These are phyloP conservation scores for Mycena kentingensis DNA, from an alignment of 768 basidiomycete genomes.

Conservation along the genomic window DNA sequence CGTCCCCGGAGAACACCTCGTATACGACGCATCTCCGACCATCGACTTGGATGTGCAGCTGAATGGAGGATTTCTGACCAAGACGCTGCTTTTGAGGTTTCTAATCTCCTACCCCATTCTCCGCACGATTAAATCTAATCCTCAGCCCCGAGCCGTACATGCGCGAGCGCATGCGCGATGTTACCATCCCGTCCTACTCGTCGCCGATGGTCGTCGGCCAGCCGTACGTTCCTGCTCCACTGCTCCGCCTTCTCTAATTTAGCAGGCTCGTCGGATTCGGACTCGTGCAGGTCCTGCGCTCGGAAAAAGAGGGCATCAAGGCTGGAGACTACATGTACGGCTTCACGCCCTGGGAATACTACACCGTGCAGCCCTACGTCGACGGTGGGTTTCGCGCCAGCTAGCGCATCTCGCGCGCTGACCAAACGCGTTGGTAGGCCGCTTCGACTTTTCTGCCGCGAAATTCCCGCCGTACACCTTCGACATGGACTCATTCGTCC, in stretches of 20 bases:
- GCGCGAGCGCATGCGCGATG: conserved; percentile 35
- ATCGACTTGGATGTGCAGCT: conserved; percentile 42
- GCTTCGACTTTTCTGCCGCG: conserved; percentile 16
- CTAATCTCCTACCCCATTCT: not conserved
- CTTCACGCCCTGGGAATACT: conserved; percentile 26
- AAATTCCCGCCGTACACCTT: conserved; percentile 22
- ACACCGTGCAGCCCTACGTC: conserved; percentile 25
- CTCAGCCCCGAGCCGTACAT: conserved; percentile 27
- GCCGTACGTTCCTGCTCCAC: conserved; percentile 18
- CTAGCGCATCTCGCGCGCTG: not conserved
- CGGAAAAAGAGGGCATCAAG: conserved; percentile 31
- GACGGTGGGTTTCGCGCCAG: conserved; percentile 12
- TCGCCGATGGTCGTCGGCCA: conserved; percentile 20
- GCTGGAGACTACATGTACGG: conserved; percentile 36
- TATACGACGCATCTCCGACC: conserved; percentile 30
- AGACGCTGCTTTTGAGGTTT: conserved; percentile 37
- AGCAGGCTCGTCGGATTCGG: conserved; percentile 24
- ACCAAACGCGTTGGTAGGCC: conserved; percentile 4
- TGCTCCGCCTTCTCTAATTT: not conserved
- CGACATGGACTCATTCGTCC: conserved; percentile 25
- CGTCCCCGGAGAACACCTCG: conserved; percentile 31
- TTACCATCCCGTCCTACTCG: conserved; percentile 20
- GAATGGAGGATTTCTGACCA: conserved; percentile 37
- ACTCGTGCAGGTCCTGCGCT: conserved; percentile 36
- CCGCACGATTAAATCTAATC: not conserved